phyloP scores from a whole-genome alignment of 805 yeast genomes.

The Limtongozyma cylindracea region DNA sequence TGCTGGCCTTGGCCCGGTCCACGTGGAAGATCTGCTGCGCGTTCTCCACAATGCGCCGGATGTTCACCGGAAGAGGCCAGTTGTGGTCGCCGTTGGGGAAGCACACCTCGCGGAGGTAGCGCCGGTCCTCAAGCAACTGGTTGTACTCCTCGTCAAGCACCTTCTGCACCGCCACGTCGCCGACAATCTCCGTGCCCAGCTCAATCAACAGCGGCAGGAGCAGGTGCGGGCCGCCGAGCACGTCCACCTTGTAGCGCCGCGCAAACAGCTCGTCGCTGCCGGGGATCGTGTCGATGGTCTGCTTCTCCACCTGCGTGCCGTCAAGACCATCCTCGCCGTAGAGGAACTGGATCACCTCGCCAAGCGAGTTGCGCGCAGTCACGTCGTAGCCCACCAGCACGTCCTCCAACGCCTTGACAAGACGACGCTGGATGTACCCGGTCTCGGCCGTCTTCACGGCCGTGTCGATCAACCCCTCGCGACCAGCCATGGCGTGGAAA shows the following conservation, averaged over 20 bases:
- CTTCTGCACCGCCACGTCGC: conserved; percentile 67
- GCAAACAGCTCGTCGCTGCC: conserved; percentile 75
- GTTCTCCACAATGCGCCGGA: conserved; percentile 89
- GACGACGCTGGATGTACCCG: conserved; percentile 94
- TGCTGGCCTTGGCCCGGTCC: conserved; percentile 78
- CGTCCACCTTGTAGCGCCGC: conserved; percentile 63
- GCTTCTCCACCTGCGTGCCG: conserved; percentile 94
- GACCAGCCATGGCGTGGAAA: conserved; percentile 99
- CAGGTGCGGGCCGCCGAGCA: conserved; percentile 38
- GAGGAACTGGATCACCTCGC: conserved; percentile 85
- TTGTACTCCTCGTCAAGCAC: conserved; percentile 64
- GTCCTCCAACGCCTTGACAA: conserved; percentile 90
- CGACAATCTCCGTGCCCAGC: conserved; percentile 74
- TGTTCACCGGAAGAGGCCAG: conserved; percentile 96
- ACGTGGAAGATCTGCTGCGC: conserved; percentile 93
- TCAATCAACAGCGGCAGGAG: conserved; percentile 57
- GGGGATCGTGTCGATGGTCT: conserved; percentile 84
- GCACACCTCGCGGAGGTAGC: conserved; percentile 48
- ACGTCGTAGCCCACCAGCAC: conserved; percentile 97
- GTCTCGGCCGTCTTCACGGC: conserved; percentile 99
- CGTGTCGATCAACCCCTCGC: conserved; percentile 98
- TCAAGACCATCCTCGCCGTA: conserved; percentile 99
- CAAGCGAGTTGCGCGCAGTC: conserved; percentile 91
- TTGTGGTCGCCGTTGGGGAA: conserved; percentile 85
- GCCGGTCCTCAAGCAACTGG: conserved; percentile 58